Conservation (phyloP, 2,329 filamentous ascomycete species). For the Pseudocercospora pini-densiflorae region DNA sequence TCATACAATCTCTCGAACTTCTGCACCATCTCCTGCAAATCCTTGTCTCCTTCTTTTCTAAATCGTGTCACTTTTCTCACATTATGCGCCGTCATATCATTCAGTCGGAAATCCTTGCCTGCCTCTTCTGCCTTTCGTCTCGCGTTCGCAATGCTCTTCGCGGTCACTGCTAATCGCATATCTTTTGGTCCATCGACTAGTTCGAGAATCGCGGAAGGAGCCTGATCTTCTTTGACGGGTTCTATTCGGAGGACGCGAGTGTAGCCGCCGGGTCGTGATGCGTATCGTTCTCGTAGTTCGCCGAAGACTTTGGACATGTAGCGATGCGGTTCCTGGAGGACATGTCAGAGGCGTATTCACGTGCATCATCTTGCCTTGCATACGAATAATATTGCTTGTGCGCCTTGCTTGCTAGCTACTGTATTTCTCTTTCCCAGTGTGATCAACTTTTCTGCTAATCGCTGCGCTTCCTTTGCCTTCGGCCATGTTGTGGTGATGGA, state of each 20-base stretch:
- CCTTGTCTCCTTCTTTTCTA: slow-evolving; percentile 67
- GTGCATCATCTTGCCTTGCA: background rate
- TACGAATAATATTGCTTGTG: slow-evolving; percentile 80
- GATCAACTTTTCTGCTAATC: slow-evolving; percentile 90
- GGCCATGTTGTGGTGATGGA: slow-evolving; percentile 92
- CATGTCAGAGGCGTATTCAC: background rate
- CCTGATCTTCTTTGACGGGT: slow-evolving; percentile 85
- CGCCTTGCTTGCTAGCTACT: slow-evolving; percentile 74
- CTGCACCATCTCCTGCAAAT: slow-evolving; percentile 66
- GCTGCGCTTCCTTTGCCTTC: slow-evolving; percentile 97
- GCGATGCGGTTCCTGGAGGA: slow-evolving; percentile 18
- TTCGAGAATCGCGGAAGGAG: slow-evolving; percentile 86
- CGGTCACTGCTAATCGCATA: slow-evolving; percentile 93
- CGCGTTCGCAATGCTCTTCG: slow-evolving; percentile 72
- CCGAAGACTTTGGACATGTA: slow-evolving; percentile 84
- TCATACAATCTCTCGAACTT: slow-evolving; percentile 44
- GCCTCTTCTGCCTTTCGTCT: slow-evolving; percentile 35
- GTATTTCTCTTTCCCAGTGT: slow-evolving; percentile 94
- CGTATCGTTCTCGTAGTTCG: slow-evolving; percentile 78
- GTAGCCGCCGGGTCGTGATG: slow-evolving; percentile 82
- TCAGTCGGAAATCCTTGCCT: slow-evolving; percentile 60
- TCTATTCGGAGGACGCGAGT: slow-evolving; percentile 93
- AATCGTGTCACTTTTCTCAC: slow-evolving; percentile 81
- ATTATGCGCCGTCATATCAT: slow-evolving; percentile 76
- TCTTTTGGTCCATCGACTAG: slow-evolving; percentile 93